A percentile compares a stretch with the other conserved stretches of the same genome.
phyloP scores from a whole-genome alignment of 371 early-diverging fungal genomes.

The Rhizopus stolonifer region DNA sequence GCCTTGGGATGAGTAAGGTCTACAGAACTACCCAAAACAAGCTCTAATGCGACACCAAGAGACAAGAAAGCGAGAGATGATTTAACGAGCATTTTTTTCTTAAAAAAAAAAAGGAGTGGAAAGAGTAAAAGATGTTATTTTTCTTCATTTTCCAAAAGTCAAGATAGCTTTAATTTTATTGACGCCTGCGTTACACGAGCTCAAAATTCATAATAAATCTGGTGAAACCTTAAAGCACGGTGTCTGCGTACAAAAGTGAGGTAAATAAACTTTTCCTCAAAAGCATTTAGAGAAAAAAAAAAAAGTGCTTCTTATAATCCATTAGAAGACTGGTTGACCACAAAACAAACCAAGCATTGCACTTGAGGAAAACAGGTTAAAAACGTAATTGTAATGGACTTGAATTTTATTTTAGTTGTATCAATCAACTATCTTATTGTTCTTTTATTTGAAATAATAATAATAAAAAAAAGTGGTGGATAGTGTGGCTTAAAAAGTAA shows the following conservation, averaged over 20 bases:
- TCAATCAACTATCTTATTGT: no score
- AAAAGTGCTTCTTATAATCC: no score
- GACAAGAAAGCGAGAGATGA: conserved; percentile 14
- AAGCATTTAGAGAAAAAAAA: not conserved
- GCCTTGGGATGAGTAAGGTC: conserved; percentile 29
- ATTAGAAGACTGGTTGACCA: no score
- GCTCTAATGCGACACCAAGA: conserved; percentile 18
- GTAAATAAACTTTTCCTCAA: not conserved
- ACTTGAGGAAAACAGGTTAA: no score
- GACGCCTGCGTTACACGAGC: not conserved
- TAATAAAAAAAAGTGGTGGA: no score
- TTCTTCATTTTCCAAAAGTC: not conserved
- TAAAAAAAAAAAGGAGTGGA: conserved; percentile 7
- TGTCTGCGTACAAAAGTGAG: not conserved
- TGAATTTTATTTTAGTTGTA: no score
- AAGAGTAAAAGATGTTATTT: not conserved
- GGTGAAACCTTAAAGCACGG: conserved; percentile 16
- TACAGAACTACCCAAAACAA: conserved; percentile 28
- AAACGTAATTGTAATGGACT: no score
- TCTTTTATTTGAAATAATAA: no score
- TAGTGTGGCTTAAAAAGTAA: no score
- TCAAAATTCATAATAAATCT: conserved; percentile 19
- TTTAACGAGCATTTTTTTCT: conserved; percentile 15
- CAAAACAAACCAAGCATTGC: no score
- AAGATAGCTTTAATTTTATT: conserved; percentile 3